phyloP scores from a whole-genome alignment of 306 rosid species.

The Cucurbita maxima region DNA sequence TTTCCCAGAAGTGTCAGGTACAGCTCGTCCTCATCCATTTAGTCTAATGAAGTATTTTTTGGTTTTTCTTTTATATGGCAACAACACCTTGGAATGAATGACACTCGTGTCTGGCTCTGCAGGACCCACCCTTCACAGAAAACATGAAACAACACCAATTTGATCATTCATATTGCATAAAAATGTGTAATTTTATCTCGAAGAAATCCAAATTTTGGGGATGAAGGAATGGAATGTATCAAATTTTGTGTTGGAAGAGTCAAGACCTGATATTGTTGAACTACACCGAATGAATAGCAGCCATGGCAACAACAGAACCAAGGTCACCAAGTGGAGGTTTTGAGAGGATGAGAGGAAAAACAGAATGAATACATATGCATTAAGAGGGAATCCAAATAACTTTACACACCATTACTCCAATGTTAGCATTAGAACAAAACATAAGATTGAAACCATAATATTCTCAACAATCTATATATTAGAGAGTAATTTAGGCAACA shows the following conservation, averaged over 20 bases:
- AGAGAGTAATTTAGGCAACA: neutral
- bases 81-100: no score
- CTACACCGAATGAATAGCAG: neutral
- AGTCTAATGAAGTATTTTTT: no score
- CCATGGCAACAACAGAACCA: neutral
- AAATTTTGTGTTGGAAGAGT: neutral
- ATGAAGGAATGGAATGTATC: neutral
- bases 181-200: no score
- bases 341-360: neutral
- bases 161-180: no score
- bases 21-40: neutral
- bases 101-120: no score
- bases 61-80: neutral
- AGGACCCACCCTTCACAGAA: no score
- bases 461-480: slow-evolving; percentile 5
- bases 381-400: neutral
- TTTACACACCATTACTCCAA: slow-evolving; percentile 7
- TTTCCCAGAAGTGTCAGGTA: neutral
- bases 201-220: neutral
- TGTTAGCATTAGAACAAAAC: neutral
- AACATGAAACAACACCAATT: no score
- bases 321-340: neutral
- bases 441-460: slow-evolving; percentile 1
- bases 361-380: neutral
- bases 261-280: neutral